A percentile compares a stretch with the other conserved stretches of the same genome.
Evolutionary conservation across 2,329 filamentous ascomycete species (phyloP).

Genomic region (Diaporthe citrichinensis): DNA sequence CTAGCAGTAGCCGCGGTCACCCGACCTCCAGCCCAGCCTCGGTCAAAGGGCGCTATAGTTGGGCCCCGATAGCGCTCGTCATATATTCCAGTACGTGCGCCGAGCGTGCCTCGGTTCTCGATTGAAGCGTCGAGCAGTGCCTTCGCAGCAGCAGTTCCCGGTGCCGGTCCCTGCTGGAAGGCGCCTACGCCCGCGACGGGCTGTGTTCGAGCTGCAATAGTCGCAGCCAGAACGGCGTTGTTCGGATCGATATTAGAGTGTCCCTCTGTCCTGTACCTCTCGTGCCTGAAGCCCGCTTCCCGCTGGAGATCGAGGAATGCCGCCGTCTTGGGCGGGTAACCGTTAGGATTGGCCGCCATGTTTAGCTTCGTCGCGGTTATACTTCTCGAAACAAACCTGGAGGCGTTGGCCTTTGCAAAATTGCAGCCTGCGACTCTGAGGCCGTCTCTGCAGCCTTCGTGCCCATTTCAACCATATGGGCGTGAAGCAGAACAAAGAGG

Average conservation of each 20-base stretch:
- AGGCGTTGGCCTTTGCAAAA: neutral
- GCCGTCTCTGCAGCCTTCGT: neutral
- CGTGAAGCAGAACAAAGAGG: neutral
- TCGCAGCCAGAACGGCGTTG: too few species aligned
- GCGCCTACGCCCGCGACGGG: neutral
- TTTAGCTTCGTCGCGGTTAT: neutral
- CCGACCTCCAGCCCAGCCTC: too few species aligned
- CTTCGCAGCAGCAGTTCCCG: neutral
- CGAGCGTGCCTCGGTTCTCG: neutral
- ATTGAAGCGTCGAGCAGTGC: neutral
- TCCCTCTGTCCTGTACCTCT: neutral
- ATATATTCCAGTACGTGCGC: neutral
- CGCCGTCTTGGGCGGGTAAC: neutral
- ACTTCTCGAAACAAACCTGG: neutral
- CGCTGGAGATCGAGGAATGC: neutral
- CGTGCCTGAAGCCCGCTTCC: fast-evolving
- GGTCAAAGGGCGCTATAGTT: too few species aligned
- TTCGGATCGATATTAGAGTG: neutral
- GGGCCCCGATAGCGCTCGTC: too few species aligned
- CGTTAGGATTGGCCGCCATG: neutral
- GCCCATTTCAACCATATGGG: neutral
- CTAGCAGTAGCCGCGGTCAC: too few species aligned
- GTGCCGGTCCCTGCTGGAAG: neutral
- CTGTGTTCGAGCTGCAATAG: neutral
- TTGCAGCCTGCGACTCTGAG: neutral